Percentiles rank a stretch among this genome's conserved stretches.
These are phyloP conservation scores for Schoenoplectus triqueter DNA, from an alignment of 202 grass and related monocot genomes.

Conservation along the genomic window DNA sequence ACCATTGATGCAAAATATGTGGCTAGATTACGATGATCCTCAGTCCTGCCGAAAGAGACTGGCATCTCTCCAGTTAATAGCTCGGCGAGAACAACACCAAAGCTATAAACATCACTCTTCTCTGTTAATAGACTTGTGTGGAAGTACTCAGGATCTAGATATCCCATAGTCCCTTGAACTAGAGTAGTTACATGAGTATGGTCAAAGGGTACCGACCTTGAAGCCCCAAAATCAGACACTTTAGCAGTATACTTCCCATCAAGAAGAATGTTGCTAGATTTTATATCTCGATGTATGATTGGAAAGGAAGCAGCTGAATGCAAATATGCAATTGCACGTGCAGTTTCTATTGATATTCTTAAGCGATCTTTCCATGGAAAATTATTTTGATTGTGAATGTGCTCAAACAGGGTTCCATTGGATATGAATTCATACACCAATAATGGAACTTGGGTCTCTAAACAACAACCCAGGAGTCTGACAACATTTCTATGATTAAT, in stretches of 20 bases:
- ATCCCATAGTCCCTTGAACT: slow-evolving; percentile 51
- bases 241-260: slow-evolving; percentile 36
- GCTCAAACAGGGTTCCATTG: slow-evolving; percentile 41
- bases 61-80: slow-evolving; percentile 37
- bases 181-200: slow-evolving; percentile 22
- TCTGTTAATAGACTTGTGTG: slow-evolving; percentile 62
- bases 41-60: background rate
- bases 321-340: slow-evolving; percentile 42
- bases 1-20: slow-evolving; percentile 22
- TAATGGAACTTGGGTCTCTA: slow-evolving; percentile 42
- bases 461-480: slow-evolving; percentile 36
- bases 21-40: slow-evolving; percentile 24
- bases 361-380: slow-evolving; percentile 49
- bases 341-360: slow-evolving; percentile 38
- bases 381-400: slow-evolving; percentile 27
- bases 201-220: slow-evolving; percentile 38
- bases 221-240: slow-evolving; percentile 49
- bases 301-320: slow-evolving; percentile 36
- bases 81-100: slow-evolving; percentile 38
- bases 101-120: slow-evolving; percentile 76
- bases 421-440: slow-evolving; percentile 49
- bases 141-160: slow-evolving; percentile 86
- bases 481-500: slow-evolving; percentile 44
- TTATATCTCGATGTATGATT: slow-evolving; percentile 49
- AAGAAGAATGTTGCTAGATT: slow-evolving; percentile 41